These are phyloP conservation scores for Prunus fruticosa DNA, from an alignment of 306 rosid genomes.

Conservation along the genomic window DNA sequence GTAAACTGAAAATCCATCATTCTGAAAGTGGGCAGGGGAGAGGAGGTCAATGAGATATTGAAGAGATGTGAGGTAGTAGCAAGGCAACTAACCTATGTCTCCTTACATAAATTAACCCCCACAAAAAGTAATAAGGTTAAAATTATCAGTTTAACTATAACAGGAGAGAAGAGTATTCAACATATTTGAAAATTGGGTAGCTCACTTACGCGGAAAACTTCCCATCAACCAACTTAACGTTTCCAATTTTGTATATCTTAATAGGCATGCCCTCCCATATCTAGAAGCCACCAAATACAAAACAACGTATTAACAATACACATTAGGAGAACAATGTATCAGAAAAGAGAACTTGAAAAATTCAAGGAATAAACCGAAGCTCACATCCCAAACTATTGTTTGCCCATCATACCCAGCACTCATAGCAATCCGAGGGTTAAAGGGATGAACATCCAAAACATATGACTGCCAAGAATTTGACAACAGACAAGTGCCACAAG, in stretches of 20 bases:
- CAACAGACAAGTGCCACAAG: slow-evolving; percentile 25
- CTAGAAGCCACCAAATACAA: slow-evolving; percentile 47
- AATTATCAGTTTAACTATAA: slow-evolving; percentile 12
- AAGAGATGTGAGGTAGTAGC: not conserved
- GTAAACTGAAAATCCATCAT: not conserved
- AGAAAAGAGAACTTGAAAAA: slow-evolving; percentile 15
- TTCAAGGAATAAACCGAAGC: slow-evolving; percentile 19
- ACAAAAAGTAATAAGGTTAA: not conserved
- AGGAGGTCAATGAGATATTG: not conserved
- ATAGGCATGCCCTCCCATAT: slow-evolving; percentile 91
- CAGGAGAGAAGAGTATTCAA: slow-evolving; percentile 14
- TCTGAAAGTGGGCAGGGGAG: not conserved
- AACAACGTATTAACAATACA: slow-evolving; percentile 15
- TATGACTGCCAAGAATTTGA: slow-evolving; percentile 64
- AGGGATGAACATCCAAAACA: slow-evolving; percentile 95
- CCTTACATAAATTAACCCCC: not conserved
- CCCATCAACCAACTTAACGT: slow-evolving; percentile 78
- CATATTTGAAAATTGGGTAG: slow-evolving; percentile 16
- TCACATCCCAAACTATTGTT: slow-evolving; percentile 94
- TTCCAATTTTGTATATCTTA: slow-evolving; percentile 64
- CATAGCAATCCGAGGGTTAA: slow-evolving; percentile 95
- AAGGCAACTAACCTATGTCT: not conserved
- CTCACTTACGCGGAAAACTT: slow-evolving; percentile 85
- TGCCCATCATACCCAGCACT: slow-evolving; percentile 95
- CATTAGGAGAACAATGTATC: slow-evolving; percentile 14